Evolutionary conservation across 352 stramenopile species (phyloP), one percentile per base, ranked within the genome.

Genomic region (Phytopythium delawarense): DNA sequence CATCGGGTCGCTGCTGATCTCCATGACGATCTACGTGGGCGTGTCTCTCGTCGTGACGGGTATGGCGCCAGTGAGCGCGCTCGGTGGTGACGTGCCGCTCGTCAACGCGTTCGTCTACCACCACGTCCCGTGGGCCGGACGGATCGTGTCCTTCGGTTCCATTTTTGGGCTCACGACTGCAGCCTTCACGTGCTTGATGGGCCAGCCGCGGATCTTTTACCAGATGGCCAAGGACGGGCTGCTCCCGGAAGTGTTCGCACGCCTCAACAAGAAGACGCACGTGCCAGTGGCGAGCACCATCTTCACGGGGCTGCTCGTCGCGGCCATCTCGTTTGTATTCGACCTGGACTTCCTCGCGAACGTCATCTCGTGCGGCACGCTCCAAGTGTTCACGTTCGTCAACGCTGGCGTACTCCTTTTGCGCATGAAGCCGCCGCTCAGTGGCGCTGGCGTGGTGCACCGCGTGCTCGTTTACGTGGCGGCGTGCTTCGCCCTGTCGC

Each of bases 381-480:
- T 97, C 0, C 83, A 97, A 76, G 92, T 97, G 2, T 98, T 97
- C 57, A 97, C 89, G n/a, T 97, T 96, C 58, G 89, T 97, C 16
- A 95, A 97, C 70, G 88, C 90, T 34, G 92, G 90, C n/a, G 88
- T 97, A 18, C 70, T 97, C 35, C 59, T 96, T 16, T 54, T 96
- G 34, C 82, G 86, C 18, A 87, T 91, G 82, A 80, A 78, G 53
- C 64, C 74, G 13, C 74, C 60, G 49, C 65, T 66, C 52, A 81
- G 64, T 20, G 70, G 67, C 9, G 64, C 61, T 66, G 65, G 66
- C 18, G 81, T 93, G 15, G 63, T 79, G 13, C 64, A 66, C 9
- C 75, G 81, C 12, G 79, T 92, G 37, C 45, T 91, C 1, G 32
- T 73, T n/a, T 93, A 89, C 58, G 83, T 89, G 23, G 35, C 75